These are phyloP conservation scores for Metarhizium album DNA, from an alignment of 2,329 filamentous ascomycete species.

Conservation along the genomic window DNA sequence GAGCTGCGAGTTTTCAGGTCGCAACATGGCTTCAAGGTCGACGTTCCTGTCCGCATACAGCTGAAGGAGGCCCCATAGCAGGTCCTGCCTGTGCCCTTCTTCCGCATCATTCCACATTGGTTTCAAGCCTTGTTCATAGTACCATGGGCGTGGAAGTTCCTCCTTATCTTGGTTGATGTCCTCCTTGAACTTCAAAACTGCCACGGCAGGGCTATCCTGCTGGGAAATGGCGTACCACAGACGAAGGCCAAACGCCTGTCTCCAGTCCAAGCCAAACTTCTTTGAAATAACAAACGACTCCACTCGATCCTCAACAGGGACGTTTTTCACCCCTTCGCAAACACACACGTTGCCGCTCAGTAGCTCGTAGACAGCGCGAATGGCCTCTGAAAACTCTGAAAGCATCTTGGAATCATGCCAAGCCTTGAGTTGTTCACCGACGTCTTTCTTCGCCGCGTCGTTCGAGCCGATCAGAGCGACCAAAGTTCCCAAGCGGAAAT, in stretches of 20 bases:
- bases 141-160: slow-evolving; percentile 62
- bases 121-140: slow-evolving; percentile 47
- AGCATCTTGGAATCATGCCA: slow-evolving; percentile 79
- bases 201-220: slow-evolving; percentile 58
- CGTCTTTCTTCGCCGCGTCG: slow-evolving; percentile 57
- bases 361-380: slow-evolving; percentile 83
- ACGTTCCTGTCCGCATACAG: slow-evolving; percentile 55
- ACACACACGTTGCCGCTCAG: slow-evolving; percentile 78
- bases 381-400: slow-evolving; percentile 74
- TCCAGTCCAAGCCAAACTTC: slow-evolving; percentile 82
- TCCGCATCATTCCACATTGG: slow-evolving; percentile 51
- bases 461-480: slow-evolving; percentile 73
- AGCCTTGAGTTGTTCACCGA: slow-evolving; percentile 67
- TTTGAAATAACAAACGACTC: slow-evolving; percentile 73
- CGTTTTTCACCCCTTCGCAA: slow-evolving; percentile 65
- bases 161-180: slow-evolving; percentile 65
- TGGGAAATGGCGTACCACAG: slow-evolving; percentile 75
- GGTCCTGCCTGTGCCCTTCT: slow-evolving; percentile 54
- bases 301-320: slow-evolving; percentile 67
- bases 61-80: slow-evolving; percentile 79
- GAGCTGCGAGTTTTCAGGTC: slow-evolving; percentile 65
- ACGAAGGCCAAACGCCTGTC: slow-evolving; percentile 81
- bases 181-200: slow-evolving; percentile 61
- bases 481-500: slow-evolving; percentile 77
- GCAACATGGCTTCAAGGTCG: slow-evolving; percentile 58